Conservation (phyloP, 441 rosid species). For the Flueggea neowawraea region DNA sequence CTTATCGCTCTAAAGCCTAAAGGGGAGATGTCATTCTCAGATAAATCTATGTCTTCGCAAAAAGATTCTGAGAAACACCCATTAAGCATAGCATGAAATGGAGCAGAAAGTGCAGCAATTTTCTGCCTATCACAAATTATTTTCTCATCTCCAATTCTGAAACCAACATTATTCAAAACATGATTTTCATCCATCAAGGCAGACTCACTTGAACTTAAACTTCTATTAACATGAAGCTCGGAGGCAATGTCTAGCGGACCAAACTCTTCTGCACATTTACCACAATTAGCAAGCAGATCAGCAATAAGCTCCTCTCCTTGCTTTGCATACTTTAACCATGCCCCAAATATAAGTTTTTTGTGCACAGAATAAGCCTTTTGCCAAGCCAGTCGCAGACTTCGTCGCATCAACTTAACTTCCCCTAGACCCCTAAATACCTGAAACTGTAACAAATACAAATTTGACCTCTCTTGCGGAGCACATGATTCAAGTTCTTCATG, state of each 20-base stretch:
- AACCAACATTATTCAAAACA: slow-evolving; percentile 46
- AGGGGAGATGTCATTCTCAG: slow-evolving; percentile 75
- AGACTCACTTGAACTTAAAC: slow-evolving; percentile 32
- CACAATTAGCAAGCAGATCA: slow-evolving; percentile 80
- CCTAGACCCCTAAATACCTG: slow-evolving; percentile 96
- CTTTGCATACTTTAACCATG: slow-evolving; percentile 90
- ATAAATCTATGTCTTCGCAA: slow-evolving; percentile 77
- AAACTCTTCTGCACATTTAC: slow-evolving; percentile 69
- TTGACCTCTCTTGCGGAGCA: slow-evolving; percentile 55
- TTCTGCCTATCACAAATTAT: slow-evolving; percentile 79
- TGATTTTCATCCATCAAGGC: slow-evolving; percentile 26
- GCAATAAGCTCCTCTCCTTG: slow-evolving; percentile 85
- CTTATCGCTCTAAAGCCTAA: slow-evolving; percentile 65
- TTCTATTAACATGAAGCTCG: slow-evolving; percentile 34
- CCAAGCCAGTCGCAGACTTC: slow-evolving; percentile 95
- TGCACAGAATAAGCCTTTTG: slow-evolving; percentile 75
- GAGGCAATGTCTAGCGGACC: slow-evolving; percentile 68
- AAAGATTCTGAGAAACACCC: slow-evolving; percentile 84
- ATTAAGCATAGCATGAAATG: slow-evolving; percentile 89
- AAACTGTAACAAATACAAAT: slow-evolving; percentile 72
- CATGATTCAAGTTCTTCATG: slow-evolving; percentile 97
- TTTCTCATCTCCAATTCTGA: slow-evolving; percentile 73
- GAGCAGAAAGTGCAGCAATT: slow-evolving; percentile 81
- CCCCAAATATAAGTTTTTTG: slow-evolving; percentile 86
- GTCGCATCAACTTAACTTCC: slow-evolving; percentile 77